These are phyloP conservation scores for Proteromonas lacertae DNA, from an alignment of 352 stramenopile species.

Conservation along the genomic window DNA sequence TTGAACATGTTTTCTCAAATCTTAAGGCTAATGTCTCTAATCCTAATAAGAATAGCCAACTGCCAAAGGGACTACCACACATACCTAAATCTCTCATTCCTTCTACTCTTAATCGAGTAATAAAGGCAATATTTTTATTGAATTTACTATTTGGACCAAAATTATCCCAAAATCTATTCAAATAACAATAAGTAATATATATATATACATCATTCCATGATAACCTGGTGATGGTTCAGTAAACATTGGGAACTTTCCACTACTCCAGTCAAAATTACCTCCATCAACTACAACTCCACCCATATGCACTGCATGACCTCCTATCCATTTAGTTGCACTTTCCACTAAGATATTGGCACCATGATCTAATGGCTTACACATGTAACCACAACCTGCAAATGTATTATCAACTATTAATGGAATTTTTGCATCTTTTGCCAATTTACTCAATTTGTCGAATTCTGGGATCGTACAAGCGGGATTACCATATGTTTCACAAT, in stretches of 20 bases:
- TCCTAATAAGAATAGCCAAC: conserved; percentile 38
- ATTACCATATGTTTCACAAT: conserved; percentile 44
- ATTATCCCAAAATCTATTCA: too few species aligned
- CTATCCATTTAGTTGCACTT: conserved; percentile 60
- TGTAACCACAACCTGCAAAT: conserved; percentile 39
- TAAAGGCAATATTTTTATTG: too few species aligned
- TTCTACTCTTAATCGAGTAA: too few species aligned
- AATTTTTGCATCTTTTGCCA: conserved; percentile 34
- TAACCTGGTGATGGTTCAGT: too few species aligned
- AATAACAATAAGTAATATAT: too few species aligned
- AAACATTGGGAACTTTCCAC: conserved; percentile 42
- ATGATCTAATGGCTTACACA: conserved; percentile 38
- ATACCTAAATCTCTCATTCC: too few species aligned
- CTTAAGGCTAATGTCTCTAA: conserved; percentile 37
- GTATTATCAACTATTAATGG: conserved; percentile 54
- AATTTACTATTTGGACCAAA: too few species aligned
- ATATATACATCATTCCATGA: too few species aligned
- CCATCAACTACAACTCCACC: conserved; percentile 31
- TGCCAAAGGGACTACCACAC: conserved; percentile 36
- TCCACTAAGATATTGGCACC: conserved; percentile 45
- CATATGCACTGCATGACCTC: conserved; percentile 46
- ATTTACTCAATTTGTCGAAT: conserved; percentile 26
- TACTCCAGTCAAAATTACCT: conserved; percentile 29
- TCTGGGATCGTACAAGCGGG: conserved; percentile 44
- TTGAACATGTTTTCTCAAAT: conserved; percentile 24